phyloP scores from a whole-genome alignment of 2,329 filamentous ascomycete genomes.

The Penicillium sp. region DNA sequence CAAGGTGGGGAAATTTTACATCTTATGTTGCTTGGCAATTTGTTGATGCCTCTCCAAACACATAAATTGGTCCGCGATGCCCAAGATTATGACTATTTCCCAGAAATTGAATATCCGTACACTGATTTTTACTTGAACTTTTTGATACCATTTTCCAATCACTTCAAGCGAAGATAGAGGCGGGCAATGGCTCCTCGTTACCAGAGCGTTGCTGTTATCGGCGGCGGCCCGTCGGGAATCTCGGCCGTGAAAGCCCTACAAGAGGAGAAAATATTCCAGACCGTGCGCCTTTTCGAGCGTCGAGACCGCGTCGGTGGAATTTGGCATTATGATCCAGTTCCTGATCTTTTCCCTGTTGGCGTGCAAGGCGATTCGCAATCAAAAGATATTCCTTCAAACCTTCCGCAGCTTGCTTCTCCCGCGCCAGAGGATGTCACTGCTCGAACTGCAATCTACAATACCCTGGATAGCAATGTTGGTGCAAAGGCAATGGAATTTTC shows the following conservation, averaged over 20 bases:
- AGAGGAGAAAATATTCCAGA: constrained; percentile 37
- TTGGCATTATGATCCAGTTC: constrained; percentile 35
- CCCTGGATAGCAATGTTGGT: constrained; percentile 35
- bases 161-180: neutral
- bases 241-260: constrained; percentile 34
- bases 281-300: constrained; percentile 38
- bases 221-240: constrained; percentile 36
- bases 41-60: neutral
- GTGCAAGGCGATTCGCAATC: neutral
- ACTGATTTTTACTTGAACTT: too few species aligned
- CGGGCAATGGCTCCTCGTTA: constrained; percentile 11
- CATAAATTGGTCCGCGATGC: neutral
- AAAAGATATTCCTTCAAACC: constrained; percentile 14
- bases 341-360: constrained; percentile 28
- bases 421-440: constrained; percentile 26
- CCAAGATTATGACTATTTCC: neutral
- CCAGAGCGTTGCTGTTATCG: constrained; percentile 20
- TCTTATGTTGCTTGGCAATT: neutral
- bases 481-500: constrained; percentile 33
- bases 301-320: constrained; percentile 35
- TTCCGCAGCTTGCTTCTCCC: constrained; percentile 24
- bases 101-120: too few species aligned
- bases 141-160: too few species aligned
- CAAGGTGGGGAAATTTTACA: neutral
- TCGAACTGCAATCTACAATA: constrained; percentile 29